phyloP scores from a whole-genome alignment of 306 rosid species.

The Ormosia emarginata region DNA sequence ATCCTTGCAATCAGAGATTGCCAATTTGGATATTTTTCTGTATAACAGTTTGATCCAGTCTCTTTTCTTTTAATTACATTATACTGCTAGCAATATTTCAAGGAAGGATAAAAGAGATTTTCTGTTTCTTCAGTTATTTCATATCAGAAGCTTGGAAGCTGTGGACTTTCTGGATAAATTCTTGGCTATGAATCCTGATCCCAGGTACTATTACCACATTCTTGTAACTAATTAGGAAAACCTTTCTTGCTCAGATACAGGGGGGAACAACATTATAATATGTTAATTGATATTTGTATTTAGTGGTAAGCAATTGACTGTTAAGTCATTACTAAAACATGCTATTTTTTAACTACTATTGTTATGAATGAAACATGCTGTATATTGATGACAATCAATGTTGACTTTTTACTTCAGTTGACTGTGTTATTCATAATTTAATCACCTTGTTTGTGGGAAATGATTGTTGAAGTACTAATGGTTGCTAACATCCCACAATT shows the following conservation, averaged over 20 bases:
- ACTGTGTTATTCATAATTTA: neutral
- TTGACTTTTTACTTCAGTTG: neutral
- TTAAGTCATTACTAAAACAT: neutral
- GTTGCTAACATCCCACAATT: neutral
- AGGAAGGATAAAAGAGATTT: constrained; percentile 14
- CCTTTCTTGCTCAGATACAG: neutral
- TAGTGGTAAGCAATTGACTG: neutral
- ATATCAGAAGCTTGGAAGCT: constrained; percentile 76
- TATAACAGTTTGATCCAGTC: neutral
- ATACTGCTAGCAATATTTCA: neutral
- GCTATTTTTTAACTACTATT: too few species aligned
- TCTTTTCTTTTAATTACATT: neutral
- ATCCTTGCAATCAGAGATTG: neutral
- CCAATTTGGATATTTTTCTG: neutral
- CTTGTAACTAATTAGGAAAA: constrained; percentile 1
- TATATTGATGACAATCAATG: constrained; percentile 8
- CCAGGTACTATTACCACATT: constrained; percentile 50
- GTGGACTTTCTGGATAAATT: constrained; percentile 74
- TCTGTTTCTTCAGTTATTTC: constrained; percentile 45
- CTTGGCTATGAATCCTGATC: constrained; percentile 74
- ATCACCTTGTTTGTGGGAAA: neutral
- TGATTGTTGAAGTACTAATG: neutral
- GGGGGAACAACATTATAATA: neutral
- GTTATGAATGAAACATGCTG: neutral
- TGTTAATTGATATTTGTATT: neutral